Base-by-base conservation (phyloP, 1,284 basidiomycete species). In the Wallemia ichthyophaga region DNA sequence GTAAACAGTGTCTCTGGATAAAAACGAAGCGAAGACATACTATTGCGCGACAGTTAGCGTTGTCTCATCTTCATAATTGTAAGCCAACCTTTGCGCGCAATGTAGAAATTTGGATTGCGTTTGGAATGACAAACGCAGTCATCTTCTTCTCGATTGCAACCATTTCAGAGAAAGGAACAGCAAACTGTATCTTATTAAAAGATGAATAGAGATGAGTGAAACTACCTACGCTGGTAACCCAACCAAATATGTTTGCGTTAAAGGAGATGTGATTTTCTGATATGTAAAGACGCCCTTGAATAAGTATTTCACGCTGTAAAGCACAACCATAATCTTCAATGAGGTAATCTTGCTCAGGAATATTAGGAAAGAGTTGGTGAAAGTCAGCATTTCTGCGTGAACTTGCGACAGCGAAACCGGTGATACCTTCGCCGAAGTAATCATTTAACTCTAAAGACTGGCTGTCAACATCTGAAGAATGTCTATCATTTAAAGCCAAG, bases 251-350 rank as follows among this genome's bases (percentile, higher is more conserved):
- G 69, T 95, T 98, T 24, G 94, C 91, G 67, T 98, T 85, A 74
- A 98, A 98, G 72, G 87, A 95, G 19, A 96, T 77, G 68, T 96
- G 91, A 70, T 96, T 92, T 71, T 98, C 94, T 1, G 91, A 96
- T 25, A 98, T 86, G 70, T 98, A 98, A 58, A 98, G 69, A 1
- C 92, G 77, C 1, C 92, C 92, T 73, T 98, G 92, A 27, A 96
- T 84, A 26, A 98, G 75, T 64, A 98, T 96, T 69, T 98, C 94
- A 59, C 89, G 80, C 66, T 94, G 87, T 15, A 96, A 70, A 0
- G 92, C 94, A 68, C 94, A 98, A 1, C 92, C 91, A 65, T 98
- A 98, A 69, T 96, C 92, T 71, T 98, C 92, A 66, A 99, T 98
- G 58, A 98, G 76, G 72, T 96, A 96, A 71, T 98, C 92, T 11